Percentiles rank a stretch among this genome's conserved stretches.
Conservation (phyloP, 169 alveolate species). For the Blepharisma undulans region DNA sequence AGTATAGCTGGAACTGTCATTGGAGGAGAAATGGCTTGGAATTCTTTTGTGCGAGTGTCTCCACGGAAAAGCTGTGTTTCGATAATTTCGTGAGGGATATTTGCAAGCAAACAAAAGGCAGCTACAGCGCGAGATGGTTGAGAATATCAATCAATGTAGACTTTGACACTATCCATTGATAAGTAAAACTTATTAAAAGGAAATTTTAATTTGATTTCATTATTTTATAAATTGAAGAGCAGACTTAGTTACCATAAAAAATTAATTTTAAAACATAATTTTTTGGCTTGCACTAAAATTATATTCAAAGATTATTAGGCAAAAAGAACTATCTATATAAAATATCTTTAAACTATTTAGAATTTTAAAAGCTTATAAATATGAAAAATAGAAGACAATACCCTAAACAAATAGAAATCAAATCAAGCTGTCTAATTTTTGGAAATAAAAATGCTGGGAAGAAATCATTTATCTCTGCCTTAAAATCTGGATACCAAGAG, state of each 20-base stretch:
- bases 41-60: constrained; percentile 13
- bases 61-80: constrained; percentile 41
- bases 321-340: too few species aligned
- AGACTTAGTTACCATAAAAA: too few species aligned
- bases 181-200: too few species aligned
- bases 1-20: constrained; percentile 47
- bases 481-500: neutral
- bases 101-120: neutral
- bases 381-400: too few species aligned
- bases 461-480: neutral
- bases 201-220: too few species aligned
- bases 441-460: neutral
- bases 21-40: constrained; percentile 13
- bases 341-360: too few species aligned
- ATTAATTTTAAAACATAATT: too few species aligned
- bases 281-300: too few species aligned
- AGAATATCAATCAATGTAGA: constrained; percentile 47
- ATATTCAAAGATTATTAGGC: too few species aligned
- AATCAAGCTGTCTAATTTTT: neutral
- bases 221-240: too few species aligned
- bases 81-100: constrained; percentile 24
- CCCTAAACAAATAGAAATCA: neutral
- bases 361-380: too few species aligned
- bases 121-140: constrained; percentile 49
- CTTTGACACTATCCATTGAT: neutral